phyloP scores from a whole-genome alignment of 192 early-diverging fungal species.

The Gaertneriomyces sp. region DNA sequence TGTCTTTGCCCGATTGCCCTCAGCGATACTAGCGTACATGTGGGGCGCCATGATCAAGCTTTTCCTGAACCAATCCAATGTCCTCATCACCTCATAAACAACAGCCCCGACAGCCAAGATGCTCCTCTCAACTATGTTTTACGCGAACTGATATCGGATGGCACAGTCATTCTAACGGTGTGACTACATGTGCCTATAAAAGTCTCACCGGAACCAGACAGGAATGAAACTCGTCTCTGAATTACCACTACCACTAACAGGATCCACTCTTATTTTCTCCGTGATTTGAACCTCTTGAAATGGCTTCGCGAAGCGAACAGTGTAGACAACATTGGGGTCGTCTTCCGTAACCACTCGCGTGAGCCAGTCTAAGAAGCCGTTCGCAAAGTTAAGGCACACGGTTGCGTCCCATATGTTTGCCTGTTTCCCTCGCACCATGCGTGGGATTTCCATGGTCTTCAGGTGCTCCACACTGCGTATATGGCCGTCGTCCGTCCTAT shows the following conservation, averaged over 20 bases:
- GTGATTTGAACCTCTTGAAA: neutral
- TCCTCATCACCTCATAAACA: neutral
- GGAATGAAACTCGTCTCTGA: too few species aligned
- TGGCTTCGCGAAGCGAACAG: slow-evolving; percentile 4
- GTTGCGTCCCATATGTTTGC: slow-evolving; percentile 73
- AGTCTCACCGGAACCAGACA: too few species aligned
- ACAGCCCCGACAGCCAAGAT: neutral
- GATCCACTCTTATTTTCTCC: too few species aligned
- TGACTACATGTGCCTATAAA: too few species aligned
- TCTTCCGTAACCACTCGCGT: slow-evolving; percentile 21
- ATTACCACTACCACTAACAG: too few species aligned
- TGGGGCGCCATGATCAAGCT: neutral
- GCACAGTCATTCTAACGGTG: too few species aligned
- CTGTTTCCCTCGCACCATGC: slow-evolving; percentile 62
- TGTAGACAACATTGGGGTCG: slow-evolving; percentile 32
- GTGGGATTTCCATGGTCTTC: slow-evolving; percentile 77
- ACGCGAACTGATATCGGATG: too few species aligned
- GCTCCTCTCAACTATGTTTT: too few species aligned
- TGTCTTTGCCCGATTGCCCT: slow-evolving; percentile 22
- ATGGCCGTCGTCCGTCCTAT: slow-evolving; percentile 70
- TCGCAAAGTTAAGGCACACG: slow-evolving; percentile 83
- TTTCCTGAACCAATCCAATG: neutral
- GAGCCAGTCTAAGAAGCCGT: slow-evolving; percentile 51
- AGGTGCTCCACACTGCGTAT: slow-evolving; percentile 56
- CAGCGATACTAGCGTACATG: neutral